These are phyloP conservation scores for Salvia miltiorrhiza DNA, from an alignment of 257 asterid species.

Conservation along the genomic window DNA sequence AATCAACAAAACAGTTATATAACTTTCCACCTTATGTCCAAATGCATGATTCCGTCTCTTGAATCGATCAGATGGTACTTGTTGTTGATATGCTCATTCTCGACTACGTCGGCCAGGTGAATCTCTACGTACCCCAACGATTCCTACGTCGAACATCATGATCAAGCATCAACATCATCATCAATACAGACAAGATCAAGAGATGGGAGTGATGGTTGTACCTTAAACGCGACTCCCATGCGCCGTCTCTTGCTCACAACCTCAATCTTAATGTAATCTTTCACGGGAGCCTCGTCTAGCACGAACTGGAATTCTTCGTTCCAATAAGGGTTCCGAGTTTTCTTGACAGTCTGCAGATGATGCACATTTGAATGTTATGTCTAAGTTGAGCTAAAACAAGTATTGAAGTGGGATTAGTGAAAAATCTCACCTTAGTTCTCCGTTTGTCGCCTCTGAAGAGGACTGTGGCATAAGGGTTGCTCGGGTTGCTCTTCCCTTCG, in stretches of 20 bases:
- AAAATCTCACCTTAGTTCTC: constrained; percentile 57
- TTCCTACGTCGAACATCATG: constrained; percentile 38
- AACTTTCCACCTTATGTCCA: constrained; percentile 74
- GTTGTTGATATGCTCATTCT: constrained; percentile 67
- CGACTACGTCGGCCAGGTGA: constrained; percentile 59
- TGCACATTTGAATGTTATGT: not conserved
- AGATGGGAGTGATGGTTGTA: constrained; percentile 9
- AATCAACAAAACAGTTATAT: constrained; percentile 26
- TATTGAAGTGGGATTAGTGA: not conserved
- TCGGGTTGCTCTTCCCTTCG: constrained; percentile 57
- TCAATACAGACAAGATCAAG: not conserved
- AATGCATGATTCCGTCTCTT: constrained; percentile 62
- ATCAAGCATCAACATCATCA: not conserved
- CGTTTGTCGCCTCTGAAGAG: constrained; percentile 60
- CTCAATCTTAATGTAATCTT: constrained; percentile 54
- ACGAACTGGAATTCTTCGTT: constrained; percentile 75
- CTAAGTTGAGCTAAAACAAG: not conserved
- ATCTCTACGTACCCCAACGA: constrained; percentile 71
- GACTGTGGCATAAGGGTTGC: constrained; percentile 54
- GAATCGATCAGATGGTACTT: constrained; percentile 70
- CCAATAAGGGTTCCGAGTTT: constrained; percentile 69
- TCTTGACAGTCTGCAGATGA: constrained; percentile 41
- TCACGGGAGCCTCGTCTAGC: constrained; percentile 70
- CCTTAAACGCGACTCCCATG: constrained; percentile 55
- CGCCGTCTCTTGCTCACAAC: constrained; percentile 58